Conservation (phyloP, 305 asterid species). For the Caryopteris hybrid region DNA sequence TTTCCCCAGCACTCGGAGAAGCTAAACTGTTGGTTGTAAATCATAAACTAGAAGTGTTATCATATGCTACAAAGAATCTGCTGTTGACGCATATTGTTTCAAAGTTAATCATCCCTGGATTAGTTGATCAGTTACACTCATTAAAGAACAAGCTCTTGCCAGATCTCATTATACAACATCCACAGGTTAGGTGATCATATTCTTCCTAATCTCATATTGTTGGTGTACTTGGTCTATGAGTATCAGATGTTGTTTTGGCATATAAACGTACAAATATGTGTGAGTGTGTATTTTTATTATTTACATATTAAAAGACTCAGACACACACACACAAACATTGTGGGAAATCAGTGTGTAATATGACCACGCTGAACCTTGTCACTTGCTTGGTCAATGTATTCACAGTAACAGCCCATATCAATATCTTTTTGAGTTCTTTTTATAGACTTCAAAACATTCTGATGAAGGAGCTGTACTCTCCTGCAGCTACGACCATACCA, state of each 20-base stretch:
- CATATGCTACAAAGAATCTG: slow-evolving; percentile 68
- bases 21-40: slow-evolving; percentile 60
- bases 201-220: slow-evolving; percentile 10
- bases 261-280: not conserved
- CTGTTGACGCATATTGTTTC: slow-evolving; percentile 49
- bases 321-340: not conserved
- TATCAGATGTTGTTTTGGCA: not conserved
- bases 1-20: slow-evolving; percentile 55
- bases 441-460: slow-evolving; percentile 5
- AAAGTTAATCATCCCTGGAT: slow-evolving; percentile 74
- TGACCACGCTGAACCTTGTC: not conserved
- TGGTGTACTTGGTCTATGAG: slow-evolving; percentile 10
- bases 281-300: not conserved
- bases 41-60: slow-evolving; percentile 72
- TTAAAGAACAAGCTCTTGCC: slow-evolving; percentile 57
- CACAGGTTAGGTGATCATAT: slow-evolving; percentile 44
- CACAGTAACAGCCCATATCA: not conserved
- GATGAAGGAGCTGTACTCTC: slow-evolving; percentile 18
- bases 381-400: not conserved
- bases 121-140: slow-evolving; percentile 68
- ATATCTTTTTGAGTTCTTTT: not conserved
- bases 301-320: not conserved
- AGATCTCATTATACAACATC: slow-evolving; percentile 49
- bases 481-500: slow-evolving; percentile 77
- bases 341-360: not conserved